Percentiles rank a stretch among this genome's conserved stretches.
These are phyloP conservation scores for Nakazawaea populi DNA, from an alignment of 805 yeast genomes.

Conservation along the genomic window DNA sequence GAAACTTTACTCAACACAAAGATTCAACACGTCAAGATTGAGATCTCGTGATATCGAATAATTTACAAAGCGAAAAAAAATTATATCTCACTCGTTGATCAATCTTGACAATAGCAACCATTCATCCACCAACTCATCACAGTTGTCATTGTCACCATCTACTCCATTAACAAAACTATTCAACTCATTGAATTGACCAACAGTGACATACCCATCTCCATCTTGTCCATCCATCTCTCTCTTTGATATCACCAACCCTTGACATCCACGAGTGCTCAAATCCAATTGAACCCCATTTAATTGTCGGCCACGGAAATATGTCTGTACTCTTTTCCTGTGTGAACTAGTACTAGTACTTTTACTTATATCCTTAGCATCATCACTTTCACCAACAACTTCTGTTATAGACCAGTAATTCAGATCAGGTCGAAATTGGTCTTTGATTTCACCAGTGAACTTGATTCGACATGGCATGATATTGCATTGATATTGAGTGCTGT, in stretches of 20 bases:
- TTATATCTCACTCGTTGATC: slow-evolving; percentile 15
- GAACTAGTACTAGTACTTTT: neutral
- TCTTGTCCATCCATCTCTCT: neutral
- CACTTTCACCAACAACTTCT: neutral
- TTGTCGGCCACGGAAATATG: slow-evolving; percentile 8
- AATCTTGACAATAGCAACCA: slow-evolving; percentile 19
- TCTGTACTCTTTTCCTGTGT: neutral
- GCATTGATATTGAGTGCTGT: neutral
- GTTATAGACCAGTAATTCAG: neutral
- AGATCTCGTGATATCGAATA: neutral
- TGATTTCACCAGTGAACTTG: slow-evolving; percentile 2
- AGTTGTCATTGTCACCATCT: neutral
- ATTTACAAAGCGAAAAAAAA: too few species aligned
- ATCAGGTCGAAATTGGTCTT: neutral
- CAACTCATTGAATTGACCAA: slow-evolving; percentile 1
- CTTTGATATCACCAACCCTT: neutral
- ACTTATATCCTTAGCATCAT: neutral
- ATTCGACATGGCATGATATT: slow-evolving; percentile 7
- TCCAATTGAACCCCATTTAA: neutral
- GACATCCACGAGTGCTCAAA: neutral
- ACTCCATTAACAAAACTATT: slow-evolving; percentile 4
- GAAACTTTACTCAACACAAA: neutral
- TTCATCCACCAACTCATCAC: slow-evolving; percentile 7
- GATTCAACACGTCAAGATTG: neutral
- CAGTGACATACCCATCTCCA: neutral